Evolutionary conservation across 2,329 filamentous ascomycete species (phyloP), one percentile per base, ranked within the genome.

Genomic region (Exophiala oligosperma): DNA sequence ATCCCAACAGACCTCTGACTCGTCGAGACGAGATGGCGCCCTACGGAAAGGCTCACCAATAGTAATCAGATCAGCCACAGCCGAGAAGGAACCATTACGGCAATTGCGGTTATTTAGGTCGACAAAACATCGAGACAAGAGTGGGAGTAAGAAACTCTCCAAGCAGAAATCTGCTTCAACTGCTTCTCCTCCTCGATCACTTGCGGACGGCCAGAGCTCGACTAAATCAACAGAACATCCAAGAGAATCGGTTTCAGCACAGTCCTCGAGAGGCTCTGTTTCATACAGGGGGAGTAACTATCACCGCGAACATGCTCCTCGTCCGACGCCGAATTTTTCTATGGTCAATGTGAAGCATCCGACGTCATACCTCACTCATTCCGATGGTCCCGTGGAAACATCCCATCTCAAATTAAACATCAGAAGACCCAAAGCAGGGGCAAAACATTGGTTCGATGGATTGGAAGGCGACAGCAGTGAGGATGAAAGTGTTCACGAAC

Each of bases 1-100:
- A 35, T 75, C 74, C 43, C 74, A 77, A 60, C 74, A 77, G 59
- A 76, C 74, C 2, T 75, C 74, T n/a, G 72, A 70, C n/a, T 75
- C 73, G 23, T 76, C 74, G 6, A 68, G 71, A 44, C 67, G 73
- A 38, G 74, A 76, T 59, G 64, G 74, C 57, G 68, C 71, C 29
- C 61, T 75, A 52, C 63, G 72, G 29, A 76, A 76, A 65, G 71
- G 71, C 21, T 68, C 59, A 54, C 71, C 68, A 32, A 67, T 68
- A 23, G 66, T 71, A 8, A 60, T 70, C 57, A 68, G 67, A 49
- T 55, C 66, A 23, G 60, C 65, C 24, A 61, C 55, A 29, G 58
- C 65, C 21, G 51, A 63, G 29, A 52, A 56, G 38, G 63, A 59
- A 21, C 60, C 60, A 23, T 49, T 49, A 46, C 59, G 47, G 47